Evolutionary conservation across 768 basidiomycete genomes (phyloP).

Genomic region (Trametes punicea): DNA sequence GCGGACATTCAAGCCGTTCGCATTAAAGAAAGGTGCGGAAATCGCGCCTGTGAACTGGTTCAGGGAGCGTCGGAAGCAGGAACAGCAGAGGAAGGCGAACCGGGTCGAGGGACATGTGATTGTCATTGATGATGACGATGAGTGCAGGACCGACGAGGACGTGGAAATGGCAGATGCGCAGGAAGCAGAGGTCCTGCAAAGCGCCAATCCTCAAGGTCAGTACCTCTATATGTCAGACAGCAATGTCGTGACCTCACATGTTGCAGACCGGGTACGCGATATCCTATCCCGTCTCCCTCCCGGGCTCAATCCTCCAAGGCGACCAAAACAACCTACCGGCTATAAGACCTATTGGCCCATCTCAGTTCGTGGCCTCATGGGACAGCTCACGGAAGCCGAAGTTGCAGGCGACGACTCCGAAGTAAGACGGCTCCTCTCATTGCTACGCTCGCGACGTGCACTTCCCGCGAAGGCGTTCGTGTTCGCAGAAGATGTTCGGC

Average conservation of each 20-base stretch:
- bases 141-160: conserved; percentile 13
- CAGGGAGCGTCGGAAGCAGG: conserved; percentile 31
- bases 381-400: conserved; percentile 73
- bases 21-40: conserved; percentile 67
- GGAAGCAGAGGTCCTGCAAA: conserved; percentile 5
- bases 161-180: conserved; percentile 27
- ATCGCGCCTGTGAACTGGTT: conserved; percentile 78
- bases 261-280: conserved; percentile 23
- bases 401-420: conserved; percentile 65
- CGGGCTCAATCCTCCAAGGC: conserved; percentile 19
- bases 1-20: conserved; percentile 74
- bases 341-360: conserved; percentile 31
- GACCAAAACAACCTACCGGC: conserved; percentile 31
- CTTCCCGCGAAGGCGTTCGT: conserved; percentile 81
- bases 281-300: conserved; percentile 20
- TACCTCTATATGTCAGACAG: neutral
- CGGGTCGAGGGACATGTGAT: conserved; percentile 47
- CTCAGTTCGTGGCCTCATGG: conserved; percentile 51
- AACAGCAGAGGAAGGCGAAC: conserved; percentile 17
- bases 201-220: conserved; percentile 43
- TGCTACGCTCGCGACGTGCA: conserved; percentile 56
- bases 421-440: conserved; percentile 60
- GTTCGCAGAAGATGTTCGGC: conserved; percentile 80
- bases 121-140: conserved; percentile 51
- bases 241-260: neutral